Percentiles rank a stretch among this genome's conserved stretches.
Evolutionary conservation across 1,284 basidiomycete species (phyloP).

Genomic region (Stereum hirsutum): DNA sequence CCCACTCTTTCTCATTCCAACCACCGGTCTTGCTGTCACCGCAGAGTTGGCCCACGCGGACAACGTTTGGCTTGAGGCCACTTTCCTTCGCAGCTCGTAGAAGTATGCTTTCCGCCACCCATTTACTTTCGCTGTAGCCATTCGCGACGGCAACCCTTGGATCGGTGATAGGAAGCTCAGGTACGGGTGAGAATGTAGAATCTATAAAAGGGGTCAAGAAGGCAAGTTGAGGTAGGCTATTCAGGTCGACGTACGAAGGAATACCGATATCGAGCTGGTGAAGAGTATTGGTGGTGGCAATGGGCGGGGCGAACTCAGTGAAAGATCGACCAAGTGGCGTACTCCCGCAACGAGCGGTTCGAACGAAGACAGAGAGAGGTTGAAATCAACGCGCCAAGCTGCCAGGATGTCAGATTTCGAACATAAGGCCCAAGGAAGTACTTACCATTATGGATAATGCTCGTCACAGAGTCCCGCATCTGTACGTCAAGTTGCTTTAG

Average conservation of each 20-base stretch:
- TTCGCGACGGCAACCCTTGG: constrained; percentile 19
- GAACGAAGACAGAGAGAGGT: constrained; percentile 1
- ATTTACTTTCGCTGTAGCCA: constrained; percentile 32
- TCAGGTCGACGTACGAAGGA: constrained; percentile 9
- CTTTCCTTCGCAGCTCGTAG: constrained; percentile 13
- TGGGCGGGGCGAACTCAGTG: neutral
- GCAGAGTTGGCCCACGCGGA: constrained; percentile 35
- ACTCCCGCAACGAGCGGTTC: constrained; percentile 3
- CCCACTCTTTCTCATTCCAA: constrained; percentile 36
- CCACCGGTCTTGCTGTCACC: constrained; percentile 26
- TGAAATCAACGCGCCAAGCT: constrained; percentile 25
- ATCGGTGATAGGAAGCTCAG: constrained; percentile 16
- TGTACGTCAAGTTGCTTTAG: no score
- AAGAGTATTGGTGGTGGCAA: constrained; percentile 2
- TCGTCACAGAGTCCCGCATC: constrained; percentile 15
- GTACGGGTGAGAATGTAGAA: constrained; percentile 6
- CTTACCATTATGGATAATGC: constrained; percentile 25
- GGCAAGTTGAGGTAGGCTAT: no score
- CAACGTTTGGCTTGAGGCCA: constrained; percentile 18
- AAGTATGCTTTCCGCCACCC: constrained; percentile 25
- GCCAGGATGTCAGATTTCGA: constrained; percentile 7
- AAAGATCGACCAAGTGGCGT: constrained; percentile 4
- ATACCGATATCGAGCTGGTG: constrained; percentile 18
- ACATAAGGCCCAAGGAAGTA: constrained; percentile 11
- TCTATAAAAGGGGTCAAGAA: neutral